Evolutionary conservation across 1,284 basidiomycete species (phyloP).

Genomic region (Bjerkandera adusta): DNA sequence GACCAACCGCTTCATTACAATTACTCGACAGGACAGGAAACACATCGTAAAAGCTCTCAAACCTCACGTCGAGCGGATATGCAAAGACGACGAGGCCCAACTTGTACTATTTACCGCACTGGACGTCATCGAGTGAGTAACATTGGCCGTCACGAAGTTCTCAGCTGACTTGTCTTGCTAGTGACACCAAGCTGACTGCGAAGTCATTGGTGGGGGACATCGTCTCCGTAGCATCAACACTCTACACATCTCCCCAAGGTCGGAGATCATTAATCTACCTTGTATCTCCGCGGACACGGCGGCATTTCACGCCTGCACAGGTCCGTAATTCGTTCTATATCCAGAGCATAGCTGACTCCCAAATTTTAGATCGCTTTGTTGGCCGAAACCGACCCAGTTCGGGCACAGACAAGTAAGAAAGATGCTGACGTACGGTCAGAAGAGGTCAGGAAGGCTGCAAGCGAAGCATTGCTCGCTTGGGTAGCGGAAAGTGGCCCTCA

Average conservation of each 20-base stretch:
- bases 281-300: conserved; percentile 70
- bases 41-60: conserved; percentile 83
- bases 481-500: conserved; percentile 57
- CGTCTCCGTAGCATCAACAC: conserved; percentile 48
- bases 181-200: conserved; percentile 83
- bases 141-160: background rate
- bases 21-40: conserved; percentile 79
- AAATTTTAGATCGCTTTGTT: conserved; percentile 54
- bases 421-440: conserved; percentile 54
- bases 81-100: conserved; percentile 83
- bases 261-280: conserved; percentile 81
- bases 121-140: conserved; percentile 78
- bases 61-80: conserved; percentile 84
- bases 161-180: conserved; percentile 29
- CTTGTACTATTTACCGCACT: conserved; percentile 85
- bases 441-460: conserved; percentile 71
- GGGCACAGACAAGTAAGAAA: conserved; percentile 79
- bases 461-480: conserved; percentile 66
- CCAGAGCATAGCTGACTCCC: background rate
- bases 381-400: conserved; percentile 66
- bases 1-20: too few relatives aligned
- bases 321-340: conserved; percentile 10
- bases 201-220: conserved; percentile 76
- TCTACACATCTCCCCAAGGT: conserved; percentile 61
- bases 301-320: conserved; percentile 78